phyloP scores from a whole-genome alignment of 371 early-diverging fungal species.

The Syncephalis fuscata region DNA sequence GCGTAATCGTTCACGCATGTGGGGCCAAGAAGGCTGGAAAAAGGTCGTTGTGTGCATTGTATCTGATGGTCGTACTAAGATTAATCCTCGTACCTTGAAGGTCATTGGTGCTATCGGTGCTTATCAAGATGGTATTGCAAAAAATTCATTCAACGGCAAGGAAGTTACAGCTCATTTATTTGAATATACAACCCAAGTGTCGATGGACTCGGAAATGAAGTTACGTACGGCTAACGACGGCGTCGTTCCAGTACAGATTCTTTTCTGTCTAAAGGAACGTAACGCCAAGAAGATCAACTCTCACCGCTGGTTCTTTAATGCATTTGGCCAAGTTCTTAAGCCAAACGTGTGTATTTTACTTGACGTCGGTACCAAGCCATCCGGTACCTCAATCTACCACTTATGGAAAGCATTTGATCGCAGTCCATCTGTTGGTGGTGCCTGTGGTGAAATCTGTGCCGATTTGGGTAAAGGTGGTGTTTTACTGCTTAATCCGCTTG shows the following conservation, averaged over 20 bases:
- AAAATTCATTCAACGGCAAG: constrained; percentile 32
- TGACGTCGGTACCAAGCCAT: constrained; percentile 56
- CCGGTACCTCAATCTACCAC: constrained; percentile 36
- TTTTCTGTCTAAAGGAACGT: constrained; percentile 75
- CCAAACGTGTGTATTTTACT: constrained; percentile 62
- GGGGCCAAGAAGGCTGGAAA: constrained; percentile 67
- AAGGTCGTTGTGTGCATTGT: constrained; percentile 72
- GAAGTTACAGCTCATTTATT: constrained; percentile 57
- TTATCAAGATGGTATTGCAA: constrained; percentile 53
- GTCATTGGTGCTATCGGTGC: constrained; percentile 46
- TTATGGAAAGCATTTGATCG: constrained; percentile 53
- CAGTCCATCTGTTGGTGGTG: constrained; percentile 49
- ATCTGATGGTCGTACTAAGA: constrained; percentile 65
- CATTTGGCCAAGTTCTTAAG: constrained; percentile 41
- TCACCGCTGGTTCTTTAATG: constrained; percentile 78
- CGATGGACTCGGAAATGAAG: constrained; percentile 27
- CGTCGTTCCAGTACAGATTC: constrained; percentile 51
- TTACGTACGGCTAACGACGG: constrained; percentile 23
- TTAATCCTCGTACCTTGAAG: constrained; percentile 29
- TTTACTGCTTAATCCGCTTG: constrained; percentile 49
- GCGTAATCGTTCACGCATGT: constrained; percentile 31
- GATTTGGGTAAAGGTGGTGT: constrained; percentile 28
- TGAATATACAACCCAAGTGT: constrained; percentile 63
- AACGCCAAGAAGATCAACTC: constrained; percentile 82
- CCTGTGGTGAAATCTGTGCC: constrained; percentile 54